Conservation (phyloP, 2,329 filamentous ascomycete species). For the Metarhizium album region DNA sequence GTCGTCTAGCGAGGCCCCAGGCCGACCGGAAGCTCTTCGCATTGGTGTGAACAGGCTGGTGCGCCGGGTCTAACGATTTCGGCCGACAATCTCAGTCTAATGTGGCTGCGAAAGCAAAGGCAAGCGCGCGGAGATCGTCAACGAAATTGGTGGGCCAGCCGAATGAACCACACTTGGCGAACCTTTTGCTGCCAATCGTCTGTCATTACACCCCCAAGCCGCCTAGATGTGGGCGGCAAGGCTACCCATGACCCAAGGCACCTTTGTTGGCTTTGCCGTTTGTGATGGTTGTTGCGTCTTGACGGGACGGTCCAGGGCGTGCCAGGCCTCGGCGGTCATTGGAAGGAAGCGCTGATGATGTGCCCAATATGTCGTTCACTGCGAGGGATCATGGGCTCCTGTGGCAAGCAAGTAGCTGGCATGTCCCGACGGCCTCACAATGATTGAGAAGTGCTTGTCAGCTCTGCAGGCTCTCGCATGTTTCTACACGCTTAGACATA, state of each 20-base stretch:
- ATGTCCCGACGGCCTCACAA: background rate
- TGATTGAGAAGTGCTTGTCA: no score
- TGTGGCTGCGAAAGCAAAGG: background rate
- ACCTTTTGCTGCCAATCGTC: conserved; percentile 4
- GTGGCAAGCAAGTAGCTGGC: background rate
- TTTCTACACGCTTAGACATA: background rate
- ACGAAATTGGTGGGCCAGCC: background rate
- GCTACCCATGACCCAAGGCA: background rate
- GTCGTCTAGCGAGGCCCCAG: background rate
- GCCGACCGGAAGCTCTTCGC: background rate
- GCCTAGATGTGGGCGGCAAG: background rate
- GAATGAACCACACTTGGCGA: conserved; percentile 1
- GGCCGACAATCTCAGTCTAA: conserved; percentile 3
- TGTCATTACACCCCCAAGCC: background rate
- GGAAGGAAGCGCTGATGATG: no score
- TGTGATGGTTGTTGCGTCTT: background rate
- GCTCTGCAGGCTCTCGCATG: no score
- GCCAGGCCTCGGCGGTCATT: no score
- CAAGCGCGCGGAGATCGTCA: conserved; percentile 3
- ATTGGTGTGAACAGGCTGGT: background rate
- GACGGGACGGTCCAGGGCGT: background rate
- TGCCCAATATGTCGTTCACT: background rate
- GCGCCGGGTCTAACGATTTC: conserved; percentile 1
- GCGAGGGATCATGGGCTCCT: background rate
- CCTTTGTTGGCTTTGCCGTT: conserved; percentile 1